Evolutionary conservation across 768 basidiomycete species (phyloP).

Genomic region (Russula virescens): DNA sequence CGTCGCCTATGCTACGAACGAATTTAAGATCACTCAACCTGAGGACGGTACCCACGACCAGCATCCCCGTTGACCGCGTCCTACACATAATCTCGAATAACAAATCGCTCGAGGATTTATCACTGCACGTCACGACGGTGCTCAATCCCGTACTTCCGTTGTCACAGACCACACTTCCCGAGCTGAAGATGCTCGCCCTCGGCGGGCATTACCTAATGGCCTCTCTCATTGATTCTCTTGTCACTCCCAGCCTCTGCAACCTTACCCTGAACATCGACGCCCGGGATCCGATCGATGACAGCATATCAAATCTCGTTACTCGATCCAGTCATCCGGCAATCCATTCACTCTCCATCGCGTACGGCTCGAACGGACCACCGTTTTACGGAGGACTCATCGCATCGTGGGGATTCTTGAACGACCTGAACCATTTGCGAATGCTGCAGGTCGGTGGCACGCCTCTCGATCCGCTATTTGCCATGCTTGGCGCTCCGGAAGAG

Average conservation of each 20-base stretch:
- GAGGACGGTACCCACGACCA: slow-evolving; percentile 56
- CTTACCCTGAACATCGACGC: slow-evolving; percentile 67
- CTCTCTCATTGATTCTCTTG: slow-evolving; percentile 54
- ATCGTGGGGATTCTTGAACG: slow-evolving; percentile 61
- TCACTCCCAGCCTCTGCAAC: slow-evolving; percentile 50
- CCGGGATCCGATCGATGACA: slow-evolving; percentile 70
- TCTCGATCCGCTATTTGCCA: slow-evolving; percentile 55
- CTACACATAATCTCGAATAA: slow-evolving; percentile 59
- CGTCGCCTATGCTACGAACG: slow-evolving; percentile 61
- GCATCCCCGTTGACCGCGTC: slow-evolving; percentile 62
- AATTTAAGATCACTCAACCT: slow-evolving; percentile 55
- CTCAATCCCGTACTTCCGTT: slow-evolving; percentile 61
- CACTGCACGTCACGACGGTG: slow-evolving; percentile 57
- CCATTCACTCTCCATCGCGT: slow-evolving; percentile 56
- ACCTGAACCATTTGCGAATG: slow-evolving; percentile 51
- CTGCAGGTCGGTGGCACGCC: slow-evolving; percentile 61
- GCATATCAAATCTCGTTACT: slow-evolving; percentile 52
- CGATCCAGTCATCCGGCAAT: slow-evolving; percentile 57
- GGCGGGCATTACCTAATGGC: slow-evolving; percentile 65
- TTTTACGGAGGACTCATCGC: slow-evolving; percentile 57
- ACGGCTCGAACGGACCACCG: slow-evolving; percentile 37
- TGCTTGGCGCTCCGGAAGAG: slow-evolving; percentile 56
- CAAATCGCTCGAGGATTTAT: slow-evolving; percentile 48
- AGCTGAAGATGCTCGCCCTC: slow-evolving; percentile 50
- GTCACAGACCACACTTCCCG: slow-evolving; percentile 44